Evolutionary conservation across 805 yeast species (phyloP).

Genomic region (Clavispora carvajalis): DNA sequence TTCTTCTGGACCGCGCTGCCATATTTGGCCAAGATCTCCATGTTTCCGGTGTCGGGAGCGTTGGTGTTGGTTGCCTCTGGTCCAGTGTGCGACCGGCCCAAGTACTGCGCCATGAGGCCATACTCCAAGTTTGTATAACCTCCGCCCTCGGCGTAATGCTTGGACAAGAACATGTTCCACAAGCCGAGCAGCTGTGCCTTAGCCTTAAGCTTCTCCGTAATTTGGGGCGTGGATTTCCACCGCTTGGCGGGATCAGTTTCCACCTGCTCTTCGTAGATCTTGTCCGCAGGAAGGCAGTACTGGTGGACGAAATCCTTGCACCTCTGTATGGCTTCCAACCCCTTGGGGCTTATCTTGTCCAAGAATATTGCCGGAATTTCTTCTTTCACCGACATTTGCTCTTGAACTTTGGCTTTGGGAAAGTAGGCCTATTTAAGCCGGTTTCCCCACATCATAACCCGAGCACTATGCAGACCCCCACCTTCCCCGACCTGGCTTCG

Average conservation of each 20-base stretch:
- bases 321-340: slow-evolving; percentile 34
- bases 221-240: slow-evolving; percentile 44
- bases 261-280: slow-evolving; percentile 37
- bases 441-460: slow-evolving; percentile 9
- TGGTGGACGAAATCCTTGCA: slow-evolving; percentile 48
- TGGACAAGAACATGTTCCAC: slow-evolving; percentile 57
- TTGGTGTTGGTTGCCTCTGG: slow-evolving; percentile 56
- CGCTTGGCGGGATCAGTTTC: slow-evolving; percentile 35
- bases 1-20: slow-evolving; percentile 34
- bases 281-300: slow-evolving; percentile 54
- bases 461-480: not conserved
- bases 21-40: slow-evolving; percentile 44
- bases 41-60: slow-evolving; percentile 67
- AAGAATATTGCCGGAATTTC: slow-evolving; percentile 39
- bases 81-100: slow-evolving; percentile 50
- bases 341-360: slow-evolving; percentile 31
- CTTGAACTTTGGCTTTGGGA: not conserved
- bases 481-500: not conserved
- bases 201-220: slow-evolving; percentile 46
- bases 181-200: slow-evolving; percentile 50
- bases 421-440: too few relatives aligned
- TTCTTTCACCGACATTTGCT: slow-evolving; percentile 17
- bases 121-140: slow-evolving; percentile 59
- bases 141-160: slow-evolving; percentile 46
- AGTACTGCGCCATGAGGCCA: slow-evolving; percentile 58